phyloP scores from a whole-genome alignment of 2,329 filamentous ascomycete species.

The Tolypocladium paradoxum region DNA sequence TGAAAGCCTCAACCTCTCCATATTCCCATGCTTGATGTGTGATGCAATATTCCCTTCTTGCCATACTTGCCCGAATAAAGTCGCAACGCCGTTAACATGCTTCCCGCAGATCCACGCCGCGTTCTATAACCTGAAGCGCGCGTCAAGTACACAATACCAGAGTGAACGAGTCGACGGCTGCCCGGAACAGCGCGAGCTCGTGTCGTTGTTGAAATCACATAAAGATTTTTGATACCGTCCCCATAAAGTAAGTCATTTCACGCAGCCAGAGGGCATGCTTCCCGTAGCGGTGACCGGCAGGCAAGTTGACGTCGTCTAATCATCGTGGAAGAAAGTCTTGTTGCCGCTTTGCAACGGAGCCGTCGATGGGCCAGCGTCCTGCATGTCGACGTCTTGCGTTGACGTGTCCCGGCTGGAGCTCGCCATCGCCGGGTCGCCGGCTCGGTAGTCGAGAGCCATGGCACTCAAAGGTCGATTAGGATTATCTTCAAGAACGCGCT shows the following conservation, averaged over 20 bases:
- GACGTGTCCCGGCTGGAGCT: conserved; percentile 22
- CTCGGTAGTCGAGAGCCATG: conserved; percentile 33
- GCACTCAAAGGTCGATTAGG: conserved; percentile 41
- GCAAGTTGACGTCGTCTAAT: conserved; percentile 15
- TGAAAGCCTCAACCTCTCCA: neutral
- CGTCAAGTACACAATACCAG: conserved; percentile 17
- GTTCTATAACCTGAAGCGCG: conserved; percentile 20
- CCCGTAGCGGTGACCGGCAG: neutral
- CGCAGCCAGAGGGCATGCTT: neutral
- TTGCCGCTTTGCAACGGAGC: conserved; percentile 38
- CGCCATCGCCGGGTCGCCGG: conserved; percentile 15
- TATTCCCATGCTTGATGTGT: conserved; percentile 10
- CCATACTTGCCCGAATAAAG: conserved; percentile 13
- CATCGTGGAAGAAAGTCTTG: conserved; percentile 40
- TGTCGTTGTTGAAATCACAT: neutral
- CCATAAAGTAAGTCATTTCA: neutral
- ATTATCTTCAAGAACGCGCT: conserved; percentile 33
- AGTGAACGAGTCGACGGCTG: conserved; percentile 2
- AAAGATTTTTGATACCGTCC: neutral
- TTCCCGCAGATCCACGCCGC: conserved; percentile 17
- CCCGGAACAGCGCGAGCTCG: neutral
- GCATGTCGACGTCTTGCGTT: conserved; percentile 43
- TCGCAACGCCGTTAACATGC: conserved; percentile 26
- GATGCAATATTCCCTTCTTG: conserved; percentile 14
- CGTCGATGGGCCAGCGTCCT: conserved; percentile 44